phyloP scores from a whole-genome alignment of 208 protist species.

The Acanthamoeba royreba region DNA sequence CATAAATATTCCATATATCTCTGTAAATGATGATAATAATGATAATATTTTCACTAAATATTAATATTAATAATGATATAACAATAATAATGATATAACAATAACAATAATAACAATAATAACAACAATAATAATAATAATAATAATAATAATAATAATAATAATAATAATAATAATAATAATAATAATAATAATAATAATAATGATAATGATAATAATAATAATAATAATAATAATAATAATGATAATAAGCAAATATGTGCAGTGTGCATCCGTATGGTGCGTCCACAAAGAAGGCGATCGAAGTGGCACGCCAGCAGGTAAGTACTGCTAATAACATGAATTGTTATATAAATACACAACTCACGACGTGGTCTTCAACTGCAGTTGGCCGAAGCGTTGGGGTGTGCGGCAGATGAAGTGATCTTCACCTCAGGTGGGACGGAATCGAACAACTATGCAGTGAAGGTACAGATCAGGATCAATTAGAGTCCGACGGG shows the following conservation, averaged over 20 bases:
- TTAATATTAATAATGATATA: too few relatives aligned
- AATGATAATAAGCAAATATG: not conserved
- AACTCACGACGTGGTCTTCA: not conserved
- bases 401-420: constrained; percentile 62
- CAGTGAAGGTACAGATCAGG: constrained; percentile 75
- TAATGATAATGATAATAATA: too few relatives aligned
- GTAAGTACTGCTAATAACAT: not conserved
- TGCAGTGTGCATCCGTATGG: constrained; percentile 83
- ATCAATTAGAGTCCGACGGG: not conserved
- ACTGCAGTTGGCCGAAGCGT: constrained; percentile 5
- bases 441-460: constrained; percentile 92
- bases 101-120: too few relatives aligned
- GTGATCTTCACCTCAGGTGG: constrained; percentile 92
- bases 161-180: too few relatives aligned
- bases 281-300: constrained; percentile 81
- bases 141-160: too few relatives aligned
- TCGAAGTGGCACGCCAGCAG: constrained; percentile 81
- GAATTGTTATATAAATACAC: not conserved
- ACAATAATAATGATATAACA: too few relatives aligned
- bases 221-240: too few relatives aligned
- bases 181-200: too few relatives aligned
- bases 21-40: too few relatives aligned
- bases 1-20: too few relatives aligned
- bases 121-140: too few relatives aligned
- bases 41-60: too few relatives aligned